Conservation (phyloP, 257 asterid genomes). For the Gynochthodes officinalis region DNA sequence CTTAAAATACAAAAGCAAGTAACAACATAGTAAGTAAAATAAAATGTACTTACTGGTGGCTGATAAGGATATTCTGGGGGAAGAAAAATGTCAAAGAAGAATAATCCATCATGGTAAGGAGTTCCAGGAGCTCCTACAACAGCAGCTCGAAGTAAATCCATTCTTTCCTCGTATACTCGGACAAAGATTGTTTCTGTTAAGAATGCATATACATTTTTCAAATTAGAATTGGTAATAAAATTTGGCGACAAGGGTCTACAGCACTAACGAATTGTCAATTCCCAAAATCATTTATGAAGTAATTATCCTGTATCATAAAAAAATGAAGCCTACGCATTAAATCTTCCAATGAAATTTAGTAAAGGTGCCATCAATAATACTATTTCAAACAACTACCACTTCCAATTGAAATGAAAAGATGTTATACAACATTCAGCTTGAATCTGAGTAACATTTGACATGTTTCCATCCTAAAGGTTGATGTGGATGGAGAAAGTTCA, state of each 20-base stretch:
- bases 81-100: slow-evolving; percentile 80
- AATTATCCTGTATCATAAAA: neutral
- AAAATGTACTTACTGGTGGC: slow-evolving; percentile 73
- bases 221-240: neutral
- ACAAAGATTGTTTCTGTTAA: slow-evolving; percentile 67
- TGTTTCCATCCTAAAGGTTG: neutral
- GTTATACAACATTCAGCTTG: neutral
- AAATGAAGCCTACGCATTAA: neutral
- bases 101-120: slow-evolving; percentile 91
- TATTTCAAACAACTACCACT: neutral
- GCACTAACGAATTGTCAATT: neutral
- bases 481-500: neutral
- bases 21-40: neutral
- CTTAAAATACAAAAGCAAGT: neutral
- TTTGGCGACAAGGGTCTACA: neutral
- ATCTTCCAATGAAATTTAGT: neutral
- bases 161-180: slow-evolving; percentile 76
- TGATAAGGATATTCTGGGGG: slow-evolving; percentile 80
- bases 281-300: neutral
- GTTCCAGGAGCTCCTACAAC: slow-evolving; percentile 78
- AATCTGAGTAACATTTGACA: neutral
- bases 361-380: neutral
- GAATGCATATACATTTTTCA: neutral
- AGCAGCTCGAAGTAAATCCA: slow-evolving; percentile 81
- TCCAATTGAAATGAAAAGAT: neutral